Conservation (phyloP, 2,329 filamentous ascomycete genomes). For the Raffaelea albimanens region DNA sequence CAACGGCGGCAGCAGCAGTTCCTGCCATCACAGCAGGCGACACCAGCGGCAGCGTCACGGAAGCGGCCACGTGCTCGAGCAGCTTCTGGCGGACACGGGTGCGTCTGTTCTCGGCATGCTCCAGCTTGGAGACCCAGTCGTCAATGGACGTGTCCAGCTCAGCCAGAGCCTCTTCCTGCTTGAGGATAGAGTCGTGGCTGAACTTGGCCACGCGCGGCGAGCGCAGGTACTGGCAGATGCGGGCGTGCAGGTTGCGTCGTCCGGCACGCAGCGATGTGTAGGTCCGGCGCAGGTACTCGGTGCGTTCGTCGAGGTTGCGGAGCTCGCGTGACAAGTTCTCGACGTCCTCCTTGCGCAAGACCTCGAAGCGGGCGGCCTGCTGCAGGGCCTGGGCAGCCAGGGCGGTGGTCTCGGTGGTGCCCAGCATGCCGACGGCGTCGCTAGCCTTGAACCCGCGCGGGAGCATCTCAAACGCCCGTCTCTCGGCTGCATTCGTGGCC, state of each 20-base stretch:
- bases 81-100: slow-evolving; percentile 69
- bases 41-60: slow-evolving; percentile 37
- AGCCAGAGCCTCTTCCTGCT: slow-evolving; percentile 69
- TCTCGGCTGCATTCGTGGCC: no score
- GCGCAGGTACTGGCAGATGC: slow-evolving; percentile 69
- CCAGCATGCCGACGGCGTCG: slow-evolving; percentile 41
- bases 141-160: slow-evolving; percentile 72
- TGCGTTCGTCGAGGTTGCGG: slow-evolving; percentile 65
- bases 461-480: slow-evolving; percentile 50
- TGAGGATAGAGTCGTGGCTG: slow-evolving; percentile 64
- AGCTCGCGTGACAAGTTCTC: slow-evolving; percentile 62
- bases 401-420: slow-evolving; percentile 35
- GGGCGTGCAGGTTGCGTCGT: slow-evolving; percentile 64
- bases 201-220: slow-evolving; percentile 62
- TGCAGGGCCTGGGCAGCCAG: slow-evolving; percentile 53
- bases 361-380: slow-evolving; percentile 54
- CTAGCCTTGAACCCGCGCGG: slow-evolving; percentile 45
- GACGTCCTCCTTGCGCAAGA: slow-evolving; percentile 53
- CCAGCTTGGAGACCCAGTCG: slow-evolving; percentile 72
- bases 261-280: slow-evolving; percentile 67
- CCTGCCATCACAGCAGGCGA: neutral
- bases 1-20: neutral
- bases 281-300: slow-evolving; percentile 68
- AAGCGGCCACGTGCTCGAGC: slow-evolving; percentile 71
- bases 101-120: slow-evolving; percentile 68